A percentile compares a stretch with the other conserved stretches of the same genome.
phyloP scores from a whole-genome alignment of 1,284 basidiomycete species.

The Mrakiaceae sp. region DNA sequence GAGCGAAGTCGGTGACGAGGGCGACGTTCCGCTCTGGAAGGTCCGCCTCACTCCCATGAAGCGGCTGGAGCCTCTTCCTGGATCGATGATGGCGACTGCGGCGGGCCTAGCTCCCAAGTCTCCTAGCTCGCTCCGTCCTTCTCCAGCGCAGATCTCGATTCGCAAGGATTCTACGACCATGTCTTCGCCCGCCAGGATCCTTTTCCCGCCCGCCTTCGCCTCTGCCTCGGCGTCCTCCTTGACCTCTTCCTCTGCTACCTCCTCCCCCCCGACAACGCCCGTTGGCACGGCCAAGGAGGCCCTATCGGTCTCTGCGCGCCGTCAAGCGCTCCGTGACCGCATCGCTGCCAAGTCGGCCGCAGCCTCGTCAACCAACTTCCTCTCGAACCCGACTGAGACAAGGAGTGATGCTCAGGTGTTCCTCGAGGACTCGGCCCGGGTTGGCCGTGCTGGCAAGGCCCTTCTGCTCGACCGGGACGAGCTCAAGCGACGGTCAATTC shows the following conservation, averaged over 20 bases:
- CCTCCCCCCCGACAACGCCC: background rate
- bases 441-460: constrained; percentile 18
- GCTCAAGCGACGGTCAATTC: constrained; percentile 32
- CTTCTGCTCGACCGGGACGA: constrained; percentile 25
- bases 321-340: constrained; percentile 12
- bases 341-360: constrained; percentile 8
- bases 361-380: constrained; percentile 6
- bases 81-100: constrained; percentile 20
- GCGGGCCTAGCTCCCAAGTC: background rate
- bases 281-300: background rate
- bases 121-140: background rate
- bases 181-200: background rate
- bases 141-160: constrained; percentile 11
- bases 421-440: background rate
- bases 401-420: background rate
- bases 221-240: background rate
- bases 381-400: constrained; percentile 18
- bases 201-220: background rate
- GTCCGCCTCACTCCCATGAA: constrained; percentile 3
- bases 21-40: background rate
- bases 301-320: background rate
- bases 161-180: background rate
- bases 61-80: constrained; percentile 21
- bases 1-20: background rate
- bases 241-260: background rate